phyloP scores from a whole-genome alignment of 2,329 filamentous ascomycete genomes.

The Monilinia fructigena region DNA sequence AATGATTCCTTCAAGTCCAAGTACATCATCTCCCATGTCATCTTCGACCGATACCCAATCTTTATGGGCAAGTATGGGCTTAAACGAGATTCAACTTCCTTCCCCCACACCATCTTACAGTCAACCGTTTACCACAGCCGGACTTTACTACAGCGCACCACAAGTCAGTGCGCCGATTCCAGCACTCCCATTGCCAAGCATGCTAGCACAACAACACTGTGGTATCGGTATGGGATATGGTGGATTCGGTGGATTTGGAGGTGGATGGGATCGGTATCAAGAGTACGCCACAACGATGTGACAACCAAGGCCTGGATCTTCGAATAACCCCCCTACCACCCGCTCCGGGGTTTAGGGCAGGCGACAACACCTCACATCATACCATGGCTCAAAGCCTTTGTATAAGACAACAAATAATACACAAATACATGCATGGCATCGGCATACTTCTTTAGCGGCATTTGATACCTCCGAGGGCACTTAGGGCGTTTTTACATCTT shows the following conservation, averaged over 20 bases:
- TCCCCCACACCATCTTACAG: slow-evolving; percentile 80
- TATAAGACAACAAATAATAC: slow-evolving; percentile 26
- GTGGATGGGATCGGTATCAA: slow-evolving; percentile 78
- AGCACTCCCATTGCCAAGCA: slow-evolving; percentile 78
- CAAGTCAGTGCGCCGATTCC: slow-evolving; percentile 72
- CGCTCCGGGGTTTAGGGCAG: slow-evolving; percentile 48
- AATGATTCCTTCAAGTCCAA: slow-evolving; percentile 84
- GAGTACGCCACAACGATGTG: slow-evolving; percentile 88
- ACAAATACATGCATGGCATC: slow-evolving; percentile 24
- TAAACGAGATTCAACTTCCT: slow-evolving; percentile 71
- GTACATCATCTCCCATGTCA: slow-evolving; percentile 59
- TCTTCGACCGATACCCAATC: slow-evolving; percentile 61
- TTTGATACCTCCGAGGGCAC: slow-evolving; percentile 37
- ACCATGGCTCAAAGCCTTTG: slow-evolving; percentile 19
- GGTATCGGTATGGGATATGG: slow-evolving; percentile 74
- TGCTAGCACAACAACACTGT: slow-evolving; percentile 78
- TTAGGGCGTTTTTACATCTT: slow-evolving; percentile 33
- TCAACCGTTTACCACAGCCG: slow-evolving; percentile 71
- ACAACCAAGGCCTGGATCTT: slow-evolving; percentile 53
- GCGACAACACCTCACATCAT: slow-evolving; percentile 34
- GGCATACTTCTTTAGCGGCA: slow-evolving; percentile 38
- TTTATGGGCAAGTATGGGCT: slow-evolving; percentile 76
- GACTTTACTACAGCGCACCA: slow-evolving; percentile 77
- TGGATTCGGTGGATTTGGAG: slow-evolving; percentile 64
- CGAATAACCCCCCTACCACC: slow-evolving; percentile 47